These are phyloP conservation scores for Austroboletus niveus DNA, from an alignment of 1,284 basidiomycete genomes.

Conservation along the genomic window DNA sequence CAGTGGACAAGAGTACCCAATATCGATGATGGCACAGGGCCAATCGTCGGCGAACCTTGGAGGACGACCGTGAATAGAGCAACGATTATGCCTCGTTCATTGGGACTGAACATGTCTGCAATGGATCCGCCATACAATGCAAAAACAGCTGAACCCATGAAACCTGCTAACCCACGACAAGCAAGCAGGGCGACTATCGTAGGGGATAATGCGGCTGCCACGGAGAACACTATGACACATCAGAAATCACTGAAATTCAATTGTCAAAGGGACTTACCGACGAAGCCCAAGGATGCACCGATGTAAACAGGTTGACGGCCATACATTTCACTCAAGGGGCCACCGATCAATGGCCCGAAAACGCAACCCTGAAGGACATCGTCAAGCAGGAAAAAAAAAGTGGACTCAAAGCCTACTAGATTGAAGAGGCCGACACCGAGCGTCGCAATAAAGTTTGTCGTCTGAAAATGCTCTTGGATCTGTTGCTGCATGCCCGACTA, in stretches of 20 bases:
- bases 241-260: background rate
- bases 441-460: constrained; percentile 17
- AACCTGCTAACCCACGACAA: constrained; percentile 21
- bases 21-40: constrained; percentile 27
- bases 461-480: constrained; percentile 24
- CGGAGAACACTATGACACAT: constrained; percentile 18
- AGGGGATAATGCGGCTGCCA: constrained; percentile 20
- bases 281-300: constrained; percentile 22
- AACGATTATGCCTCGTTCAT: constrained; percentile 26
- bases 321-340: constrained; percentile 26
- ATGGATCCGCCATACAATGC: constrained; percentile 27
- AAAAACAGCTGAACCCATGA: constrained; percentile 23
- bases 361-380: constrained; percentile 16
- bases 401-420: constrained; percentile 15
- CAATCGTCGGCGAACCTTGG: constrained; percentile 28
- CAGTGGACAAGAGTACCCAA: constrained; percentile 21
- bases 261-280: constrained; percentile 4
- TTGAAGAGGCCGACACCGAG: constrained; percentile 28
- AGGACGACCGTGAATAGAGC: constrained; percentile 27
- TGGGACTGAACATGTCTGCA: constrained; percentile 24
- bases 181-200: constrained; percentile 14
- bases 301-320: constrained; percentile 25
- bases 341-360: constrained; percentile 29
- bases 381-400: background rate
- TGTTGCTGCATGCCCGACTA: constrained; percentile 29